Base-by-base conservation (phyloP, 495 filamentous ascomycete species). In the Xeromyces bisporus region DNA sequence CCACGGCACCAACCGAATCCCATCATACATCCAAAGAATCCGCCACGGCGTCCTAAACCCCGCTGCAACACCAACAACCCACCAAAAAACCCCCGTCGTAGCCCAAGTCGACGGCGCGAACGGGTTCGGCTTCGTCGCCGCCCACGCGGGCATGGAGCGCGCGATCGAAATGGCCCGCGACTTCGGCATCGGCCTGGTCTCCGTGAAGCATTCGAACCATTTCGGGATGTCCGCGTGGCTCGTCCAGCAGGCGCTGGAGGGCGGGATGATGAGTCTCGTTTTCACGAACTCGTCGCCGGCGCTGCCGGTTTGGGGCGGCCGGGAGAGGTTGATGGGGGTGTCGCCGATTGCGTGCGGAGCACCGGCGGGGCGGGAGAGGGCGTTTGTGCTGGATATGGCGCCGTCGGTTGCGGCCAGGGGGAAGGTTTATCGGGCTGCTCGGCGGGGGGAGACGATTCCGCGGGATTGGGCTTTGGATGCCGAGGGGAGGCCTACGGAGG, bases 211-310 rank as follows among this genome's bases (percentile, higher is more conserved):
- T 51, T 74, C 67, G 34, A 86, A 86, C 47, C 80, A 86, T 49
- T 82, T 80, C 40, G 80, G 80, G 33, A 84, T 83, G 77, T 67
- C 66, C 0, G 78, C 78, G 0, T 83, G 78, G 77, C 34, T 84
- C 6, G 78, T 81, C 21, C 69, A 76, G 48, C 74, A 80, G 48
- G 80, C 80, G 6, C 40, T 80, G 26, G 72, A 81, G 29, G 69
- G 64, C 3, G 69, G 64, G 9, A 77, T 82, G 74, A 73, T 81
- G 68, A 68, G 60, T 32, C 58, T 86, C 0, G 77, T 83, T 3
- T 86, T 86, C 39, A 86, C 80, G 18, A 86, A 84, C 50, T 75
- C 70, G 7, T 77, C 70, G 12, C 77, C 78, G 0, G 80, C 78
- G 17, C 51, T 86, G 28, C 77, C 80, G 0, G 72, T 67, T 2